These are phyloP conservation scores for Penicillium paneum DNA, from an alignment of 2,329 filamentous ascomycete genomes.

Conservation along the genomic window DNA sequence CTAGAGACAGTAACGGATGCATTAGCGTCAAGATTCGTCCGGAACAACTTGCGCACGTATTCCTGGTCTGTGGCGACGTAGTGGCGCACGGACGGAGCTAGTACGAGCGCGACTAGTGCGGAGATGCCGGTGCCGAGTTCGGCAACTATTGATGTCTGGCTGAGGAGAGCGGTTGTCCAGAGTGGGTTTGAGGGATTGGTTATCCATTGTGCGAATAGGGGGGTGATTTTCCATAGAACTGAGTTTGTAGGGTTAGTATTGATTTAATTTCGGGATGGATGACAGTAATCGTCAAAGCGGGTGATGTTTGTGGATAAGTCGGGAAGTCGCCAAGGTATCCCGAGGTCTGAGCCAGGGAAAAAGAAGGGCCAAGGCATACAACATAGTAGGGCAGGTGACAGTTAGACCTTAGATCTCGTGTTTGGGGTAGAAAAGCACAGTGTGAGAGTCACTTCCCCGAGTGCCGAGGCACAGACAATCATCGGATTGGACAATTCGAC, in stretches of 20 bases:
- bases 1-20: background rate
- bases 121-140: slow-evolving; percentile 90
- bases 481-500: background rate
- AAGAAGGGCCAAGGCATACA: too few species aligned
- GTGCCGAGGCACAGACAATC: slow-evolving; percentile 4
- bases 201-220: slow-evolving; percentile 78
- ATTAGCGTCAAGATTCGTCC: slow-evolving; percentile 64
- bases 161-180: slow-evolving; percentile 54
- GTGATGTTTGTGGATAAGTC: background rate
- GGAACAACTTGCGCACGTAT: slow-evolving; percentile 76
- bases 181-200: slow-evolving; percentile 60
- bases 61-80: slow-evolving; percentile 85
- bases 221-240: slow-evolving; percentile 92
- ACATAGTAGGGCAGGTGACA: background rate
- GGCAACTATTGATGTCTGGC: slow-evolving; percentile 58
- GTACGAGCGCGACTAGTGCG: slow-evolving; percentile 68
- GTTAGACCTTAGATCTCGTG: background rate
- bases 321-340: background rate
- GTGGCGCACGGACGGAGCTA: slow-evolving; percentile 58
- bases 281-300: background rate
- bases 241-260: slow-evolving; percentile 9
- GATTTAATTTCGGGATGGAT: background rate
- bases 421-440: background rate
- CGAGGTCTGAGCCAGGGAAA: background rate
- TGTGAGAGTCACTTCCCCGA: background rate